Base-by-base conservation (phyloP, 768 basidiomycete genomes). In the Lentinula detonsa region DNA sequence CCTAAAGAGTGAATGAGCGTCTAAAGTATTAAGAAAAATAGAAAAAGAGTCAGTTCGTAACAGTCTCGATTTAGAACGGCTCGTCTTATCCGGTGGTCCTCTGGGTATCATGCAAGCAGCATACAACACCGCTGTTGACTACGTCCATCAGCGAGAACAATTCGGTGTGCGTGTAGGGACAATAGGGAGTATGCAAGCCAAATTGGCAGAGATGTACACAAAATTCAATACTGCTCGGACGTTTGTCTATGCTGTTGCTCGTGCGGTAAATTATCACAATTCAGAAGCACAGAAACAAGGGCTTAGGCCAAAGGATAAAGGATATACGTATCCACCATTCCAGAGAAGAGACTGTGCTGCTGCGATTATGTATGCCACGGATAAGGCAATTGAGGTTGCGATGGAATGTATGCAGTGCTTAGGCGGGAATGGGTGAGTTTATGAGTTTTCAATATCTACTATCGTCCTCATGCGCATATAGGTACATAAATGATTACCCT, bases 111-210 rank as follows among this genome's bases (percentile, higher is more conserved):
- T 94, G 92, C 94, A 95, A 72, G 88, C 92, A 8, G 93, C 95
- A 4, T 94, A 96, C 68, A 93, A 97, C 71, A 79, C 87, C 64
- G 88, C 91, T 9, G 79, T 93, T 6, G 87, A 90, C 68, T 97
- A 97, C 70, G 83, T 94, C n/a, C 95, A 98, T 69, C 88, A 95
- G 59, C 82, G 95, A 64, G 85, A 93, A 72, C 95, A 98, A 70
- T 98, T 98, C 66, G 92, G 88, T 40, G 84, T 85, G 67, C 86
- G 88, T 9, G 81, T 98, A 46, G 95, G 91, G 21, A 89, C 89
- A 37, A 96, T 97, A 80, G 95, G 97, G 72, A 70, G 97, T 60
- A 97, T 98, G 91, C 95, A 97, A 83, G 90, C 82, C 60, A 92
- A 91, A 71, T 86, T 90, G 54, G 88, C 87, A 65, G 94, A 96